Evolutionary conservation across 164 flowering plant species (phyloP).

Genomic region (Magnolia changhungtana): DNA sequence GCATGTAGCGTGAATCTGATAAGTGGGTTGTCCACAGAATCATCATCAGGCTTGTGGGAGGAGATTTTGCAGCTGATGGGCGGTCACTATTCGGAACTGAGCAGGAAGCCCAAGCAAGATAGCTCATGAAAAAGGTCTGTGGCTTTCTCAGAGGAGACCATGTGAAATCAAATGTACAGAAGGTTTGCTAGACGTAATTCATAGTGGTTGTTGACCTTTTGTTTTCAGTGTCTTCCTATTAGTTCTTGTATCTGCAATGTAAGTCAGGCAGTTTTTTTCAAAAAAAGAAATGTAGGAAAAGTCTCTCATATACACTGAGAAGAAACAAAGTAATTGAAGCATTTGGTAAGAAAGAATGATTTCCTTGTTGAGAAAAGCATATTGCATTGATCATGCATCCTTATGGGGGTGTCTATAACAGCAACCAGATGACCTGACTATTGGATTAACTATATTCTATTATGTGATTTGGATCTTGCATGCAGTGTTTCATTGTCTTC

Average conservation of each 20-base stretch:
- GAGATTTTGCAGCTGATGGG: constrained; percentile 96
- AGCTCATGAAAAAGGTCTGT: constrained; percentile 10
- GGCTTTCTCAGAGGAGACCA: not conserved
- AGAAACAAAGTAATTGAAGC: not conserved
- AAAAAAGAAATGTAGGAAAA: not conserved
- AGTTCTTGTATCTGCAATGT: not conserved
- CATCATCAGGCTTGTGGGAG: constrained; percentile 72
- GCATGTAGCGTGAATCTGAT: constrained; percentile 82
- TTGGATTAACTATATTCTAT: not conserved
- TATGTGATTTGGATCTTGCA: not conserved
- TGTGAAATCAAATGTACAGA: constrained; percentile 6
- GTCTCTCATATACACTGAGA: not conserved
- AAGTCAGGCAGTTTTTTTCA: not conserved
- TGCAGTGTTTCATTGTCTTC: not conserved
- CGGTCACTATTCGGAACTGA: constrained; percentile 84
- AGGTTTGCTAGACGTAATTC: not conserved
- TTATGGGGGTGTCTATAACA: not conserved
- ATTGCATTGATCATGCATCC: not conserved
- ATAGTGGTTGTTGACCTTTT: not conserved
- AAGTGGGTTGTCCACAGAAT: constrained; percentile 35
- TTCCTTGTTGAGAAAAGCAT: not conserved
- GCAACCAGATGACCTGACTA: not conserved
- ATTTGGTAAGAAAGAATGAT: not conserved
- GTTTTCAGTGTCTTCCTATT: not conserved
- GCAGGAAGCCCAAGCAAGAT: constrained; percentile 92